Conservation (phyloP, 164 flowering plant genomes). For the Vitis cinerea region DNA sequence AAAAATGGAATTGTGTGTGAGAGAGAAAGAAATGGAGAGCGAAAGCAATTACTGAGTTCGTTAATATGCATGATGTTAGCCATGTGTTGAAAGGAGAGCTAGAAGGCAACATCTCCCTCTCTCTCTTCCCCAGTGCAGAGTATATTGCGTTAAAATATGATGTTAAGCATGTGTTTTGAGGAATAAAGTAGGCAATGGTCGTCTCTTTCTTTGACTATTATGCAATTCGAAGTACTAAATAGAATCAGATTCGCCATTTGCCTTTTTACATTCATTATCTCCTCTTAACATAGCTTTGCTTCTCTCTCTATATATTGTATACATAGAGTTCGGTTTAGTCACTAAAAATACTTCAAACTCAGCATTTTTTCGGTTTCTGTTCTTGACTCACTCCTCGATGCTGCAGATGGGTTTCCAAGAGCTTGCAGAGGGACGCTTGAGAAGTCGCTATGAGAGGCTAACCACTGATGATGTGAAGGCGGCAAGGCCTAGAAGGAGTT, state of each 20-base stretch:
- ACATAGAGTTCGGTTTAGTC: background rate
- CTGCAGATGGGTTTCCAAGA: constrained; percentile 26
- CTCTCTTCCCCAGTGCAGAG: constrained; percentile 8
- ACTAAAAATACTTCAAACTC: background rate
- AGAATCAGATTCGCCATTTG: constrained; percentile 15
- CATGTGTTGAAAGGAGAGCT: constrained; percentile 26
- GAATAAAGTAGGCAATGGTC: constrained; percentile 24
- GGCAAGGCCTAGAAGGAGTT: constrained; percentile 22
- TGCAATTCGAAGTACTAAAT: background rate
- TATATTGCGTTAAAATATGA: background rate
- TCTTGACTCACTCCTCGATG: background rate
- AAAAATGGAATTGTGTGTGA: background rate
- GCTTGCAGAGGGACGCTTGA: constrained; percentile 9
- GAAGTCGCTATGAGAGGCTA: constrained; percentile 39
- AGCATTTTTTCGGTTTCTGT: background rate
- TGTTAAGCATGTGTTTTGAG: constrained; percentile 18
- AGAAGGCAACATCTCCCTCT: background rate
- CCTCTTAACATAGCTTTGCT: background rate
- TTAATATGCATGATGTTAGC: constrained; percentile 14
- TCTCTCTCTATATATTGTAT: background rate
- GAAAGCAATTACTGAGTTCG: background rate
- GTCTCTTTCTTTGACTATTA: constrained; percentile 12
- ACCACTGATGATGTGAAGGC: constrained; percentile 5
- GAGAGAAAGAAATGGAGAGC: background rate
- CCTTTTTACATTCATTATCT: constrained; percentile 4